Base-by-base conservation (phyloP, 805 yeast species). In the Candida multigemmis region DNA sequence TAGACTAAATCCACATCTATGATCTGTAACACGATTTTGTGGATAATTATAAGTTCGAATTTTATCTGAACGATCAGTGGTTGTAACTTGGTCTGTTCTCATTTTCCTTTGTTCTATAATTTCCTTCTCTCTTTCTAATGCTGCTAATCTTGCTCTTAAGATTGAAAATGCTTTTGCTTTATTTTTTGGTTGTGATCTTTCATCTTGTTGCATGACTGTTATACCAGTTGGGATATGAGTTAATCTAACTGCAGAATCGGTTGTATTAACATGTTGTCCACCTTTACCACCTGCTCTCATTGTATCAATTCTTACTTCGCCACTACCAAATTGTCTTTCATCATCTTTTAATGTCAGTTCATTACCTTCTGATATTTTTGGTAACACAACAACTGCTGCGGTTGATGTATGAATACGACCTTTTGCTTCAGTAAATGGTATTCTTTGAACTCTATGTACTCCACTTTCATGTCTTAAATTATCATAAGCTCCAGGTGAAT, bases 201-300 rank as follows among this genome's bases (percentile, higher is more conserved):
- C 95, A 48, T 91, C 96, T 49, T 91, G 97, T 61, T 87, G 93
- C 25, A 76, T 68, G 3, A 91, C 96, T 4, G 74, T 76, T 21
- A 84, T 75, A 3, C 96, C 96, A 0, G 95, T 76, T 4, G 97
- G 96, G 10, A 81, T 61, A 56, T 91, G 98, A 2, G 89, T 85
- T 15, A 91, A 58, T 41, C 98, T 67, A 9, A 91, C 97, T 0
- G 98, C 98, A 1, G 96, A 85, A 47, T 89, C 97, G 0, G 97
- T 91, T 9, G 95, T 89, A 48, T 89, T 89, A 19, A 89, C 98
- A 47, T 89, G 97, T 58, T 89, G 98, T 0, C 98, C 98, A 31
- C 98, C 98, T 37, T 91, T 80, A 3, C 98, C 98, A 30, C 94
- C 76, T 1, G 97, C 84, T 40, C 98, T 67, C 95, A 89, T 91